Percentiles rank a stretch among this genome's conserved stretches.
phyloP scores from a whole-genome alignment of 148 eudicot genomes.

The Polygonum aviculare region DNA sequence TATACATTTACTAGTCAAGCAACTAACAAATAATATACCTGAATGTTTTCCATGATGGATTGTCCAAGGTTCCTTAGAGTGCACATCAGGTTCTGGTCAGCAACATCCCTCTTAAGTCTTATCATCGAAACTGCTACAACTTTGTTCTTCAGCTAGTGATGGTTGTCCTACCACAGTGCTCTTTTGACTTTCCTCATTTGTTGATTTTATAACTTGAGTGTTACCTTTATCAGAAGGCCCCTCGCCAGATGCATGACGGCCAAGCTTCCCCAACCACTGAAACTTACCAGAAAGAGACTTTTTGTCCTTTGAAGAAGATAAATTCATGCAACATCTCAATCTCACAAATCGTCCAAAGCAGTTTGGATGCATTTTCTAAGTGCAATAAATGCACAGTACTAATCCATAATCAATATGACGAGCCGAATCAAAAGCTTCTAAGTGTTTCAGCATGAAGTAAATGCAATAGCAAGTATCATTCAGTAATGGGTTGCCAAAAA shows the following conservation, averaged over 20 bases:
- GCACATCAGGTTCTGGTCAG: conserved; percentile 57
- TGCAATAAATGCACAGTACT: not conserved
- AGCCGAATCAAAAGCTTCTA: not conserved
- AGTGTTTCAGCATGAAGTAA: not conserved
- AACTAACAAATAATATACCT: conserved; percentile 41
- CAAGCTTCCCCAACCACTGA: conserved; percentile 78
- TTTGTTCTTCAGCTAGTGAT: conserved; percentile 8
- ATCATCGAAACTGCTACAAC: conserved; percentile 15
- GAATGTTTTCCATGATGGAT: conserved; percentile 87
- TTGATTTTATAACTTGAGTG: conserved; percentile 18
- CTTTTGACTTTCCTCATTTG: conserved; percentile 15
- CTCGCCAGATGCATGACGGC: conserved; percentile 43
- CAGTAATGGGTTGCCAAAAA: not conserved
- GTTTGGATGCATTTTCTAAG: not conserved
- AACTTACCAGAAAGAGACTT: conserved; percentile 43
- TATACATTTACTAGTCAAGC: not conserved
- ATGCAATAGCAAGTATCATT: not conserved
- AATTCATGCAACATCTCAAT: no score
- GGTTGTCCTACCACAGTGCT: not conserved
- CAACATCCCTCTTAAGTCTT: conserved; percentile 49
- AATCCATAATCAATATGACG: no score
- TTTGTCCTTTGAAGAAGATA: conserved; percentile 12
- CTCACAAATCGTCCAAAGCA: no score
- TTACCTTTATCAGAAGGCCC: conserved; percentile 44
- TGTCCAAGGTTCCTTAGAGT: conserved; percentile 79